phyloP scores from a whole-genome alignment of 768 basidiomycete species.

The Termitomyces heimii region DNA sequence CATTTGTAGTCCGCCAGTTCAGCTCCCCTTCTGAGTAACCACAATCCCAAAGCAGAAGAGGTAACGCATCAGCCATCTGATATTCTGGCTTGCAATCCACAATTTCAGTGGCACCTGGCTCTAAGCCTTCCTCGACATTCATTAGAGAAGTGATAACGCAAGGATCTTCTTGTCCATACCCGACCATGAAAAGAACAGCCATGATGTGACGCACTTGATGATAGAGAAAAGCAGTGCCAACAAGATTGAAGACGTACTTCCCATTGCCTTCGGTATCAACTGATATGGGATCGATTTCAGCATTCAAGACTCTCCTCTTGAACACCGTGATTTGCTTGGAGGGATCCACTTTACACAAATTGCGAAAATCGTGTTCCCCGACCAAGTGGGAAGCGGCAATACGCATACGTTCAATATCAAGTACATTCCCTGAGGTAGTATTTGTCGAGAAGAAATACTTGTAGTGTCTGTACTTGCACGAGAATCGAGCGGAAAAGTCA shows the following conservation, averaged over 20 bases:
- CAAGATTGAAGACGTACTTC: constrained; percentile 74
- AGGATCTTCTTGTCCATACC: constrained; percentile 71
- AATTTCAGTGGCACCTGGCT: constrained; percentile 34
- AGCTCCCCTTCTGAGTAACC: constrained; percentile 62
- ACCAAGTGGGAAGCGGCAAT: constrained; percentile 64
- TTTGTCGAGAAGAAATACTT: constrained; percentile 88
- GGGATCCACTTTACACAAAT: constrained; percentile 90
- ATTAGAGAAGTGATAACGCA: constrained; percentile 66
- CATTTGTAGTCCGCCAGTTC: constrained; percentile 54
- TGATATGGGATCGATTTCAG: constrained; percentile 50
- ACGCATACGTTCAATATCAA: constrained; percentile 74
- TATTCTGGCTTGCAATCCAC: constrained; percentile 81
- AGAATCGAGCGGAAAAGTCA: constrained; percentile 83
- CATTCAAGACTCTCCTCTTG: constrained; percentile 58
- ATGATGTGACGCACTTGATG: constrained; percentile 97
- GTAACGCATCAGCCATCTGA: constrained; percentile 89
- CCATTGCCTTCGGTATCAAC: constrained; percentile 19
- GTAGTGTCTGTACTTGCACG: constrained; percentile 87
- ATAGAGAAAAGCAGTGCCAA: constrained; percentile 87
- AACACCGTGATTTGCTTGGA: constrained; percentile 87
- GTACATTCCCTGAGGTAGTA: constrained; percentile 24
- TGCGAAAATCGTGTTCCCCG: constrained; percentile 94
- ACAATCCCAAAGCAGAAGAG: constrained; percentile 90
- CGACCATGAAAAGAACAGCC: constrained; percentile 85
- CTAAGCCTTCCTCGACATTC: constrained; percentile 52